Evolutionary conservation across 169 alveolate species (phyloP).

Genomic region (Eimeria brunetti): DNA sequence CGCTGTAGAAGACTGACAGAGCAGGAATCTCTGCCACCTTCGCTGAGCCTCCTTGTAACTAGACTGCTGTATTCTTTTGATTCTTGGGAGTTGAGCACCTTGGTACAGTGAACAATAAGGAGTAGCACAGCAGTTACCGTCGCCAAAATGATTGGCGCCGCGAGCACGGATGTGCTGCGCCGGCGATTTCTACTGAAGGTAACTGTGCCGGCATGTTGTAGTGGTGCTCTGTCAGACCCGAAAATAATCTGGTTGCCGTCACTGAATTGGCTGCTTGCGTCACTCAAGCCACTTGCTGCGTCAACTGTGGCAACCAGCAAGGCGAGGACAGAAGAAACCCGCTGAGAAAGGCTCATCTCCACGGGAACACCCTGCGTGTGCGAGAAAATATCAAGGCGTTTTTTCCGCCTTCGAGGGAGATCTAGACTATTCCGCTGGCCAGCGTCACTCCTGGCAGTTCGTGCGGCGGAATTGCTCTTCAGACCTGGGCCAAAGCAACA

Average conservation of each 20-base stretch:
- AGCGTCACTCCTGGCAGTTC: not conserved
- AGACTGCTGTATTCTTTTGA: not conserved
- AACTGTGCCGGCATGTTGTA: not conserved
- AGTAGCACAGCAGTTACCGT: not conserved
- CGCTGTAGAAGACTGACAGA: not conserved
- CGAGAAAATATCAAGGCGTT: not conserved
- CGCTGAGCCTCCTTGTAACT: not conserved
- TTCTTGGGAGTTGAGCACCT: not conserved
- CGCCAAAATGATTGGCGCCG: not conserved
- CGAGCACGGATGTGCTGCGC: slow-evolving; percentile 13
- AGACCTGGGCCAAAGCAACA: not conserved
- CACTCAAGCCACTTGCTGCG: slow-evolving; percentile 1
- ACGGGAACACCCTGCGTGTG: not conserved
- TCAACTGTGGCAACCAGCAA: not conserved
- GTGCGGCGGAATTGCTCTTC: not conserved
- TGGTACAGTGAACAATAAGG: not conserved
- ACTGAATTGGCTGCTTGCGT: not conserved
- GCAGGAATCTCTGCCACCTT: slow-evolving; percentile 5
- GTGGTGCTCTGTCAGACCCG: not conserved
- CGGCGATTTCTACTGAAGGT: not conserved
- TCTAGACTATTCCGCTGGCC: not conserved
- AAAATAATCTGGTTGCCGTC: not conserved
- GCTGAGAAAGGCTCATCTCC: not conserved
- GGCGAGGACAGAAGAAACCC: not conserved
- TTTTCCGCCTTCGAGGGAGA: not conserved